Percentiles rank a stretch among this genome's conserved stretches.
Evolutionary conservation across 2,329 filamentous ascomycete species (phyloP).

Genomic region (Magnaporthiopsis poae): DNA sequence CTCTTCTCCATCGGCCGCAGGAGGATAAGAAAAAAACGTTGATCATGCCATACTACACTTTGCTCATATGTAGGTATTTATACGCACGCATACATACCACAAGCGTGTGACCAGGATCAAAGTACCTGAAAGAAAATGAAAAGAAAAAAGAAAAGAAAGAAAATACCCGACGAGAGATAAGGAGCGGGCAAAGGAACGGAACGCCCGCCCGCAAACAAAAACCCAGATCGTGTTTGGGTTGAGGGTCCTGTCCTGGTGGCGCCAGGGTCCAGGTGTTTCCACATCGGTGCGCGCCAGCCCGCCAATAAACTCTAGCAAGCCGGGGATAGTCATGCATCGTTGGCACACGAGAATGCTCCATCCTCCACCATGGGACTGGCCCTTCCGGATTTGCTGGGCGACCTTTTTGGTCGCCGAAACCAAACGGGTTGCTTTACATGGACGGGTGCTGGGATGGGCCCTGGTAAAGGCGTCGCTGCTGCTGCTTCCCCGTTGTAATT

Average conservation of each 20-base stretch:
- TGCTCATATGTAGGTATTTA: background rate
- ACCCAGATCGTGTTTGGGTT: background rate
- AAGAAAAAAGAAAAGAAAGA: background rate
- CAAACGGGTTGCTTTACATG: no score
- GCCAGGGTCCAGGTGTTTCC: background rate
- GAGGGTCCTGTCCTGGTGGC: background rate
- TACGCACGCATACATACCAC: background rate
- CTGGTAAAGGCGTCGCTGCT: no score
- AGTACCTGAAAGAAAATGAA: no score
- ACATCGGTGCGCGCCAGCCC: background rate
- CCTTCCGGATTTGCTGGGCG: no score
- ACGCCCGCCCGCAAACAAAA: background rate
- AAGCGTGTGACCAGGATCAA: background rate
- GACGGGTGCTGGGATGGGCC: no score
- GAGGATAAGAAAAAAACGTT: background rate
- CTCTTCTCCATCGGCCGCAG: background rate
- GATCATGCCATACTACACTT: background rate
- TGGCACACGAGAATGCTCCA: background rate
- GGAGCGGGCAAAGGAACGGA: background rate
- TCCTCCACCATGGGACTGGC: background rate
- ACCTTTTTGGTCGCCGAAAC: no score
- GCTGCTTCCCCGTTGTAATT: no score
- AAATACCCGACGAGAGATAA: background rate
- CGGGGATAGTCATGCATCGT: background rate
- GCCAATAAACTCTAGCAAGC: background rate